These are phyloP conservation scores for Helminthosporium solani DNA, from an alignment of 2,329 filamentous ascomycete species.

Conservation along the genomic window DNA sequence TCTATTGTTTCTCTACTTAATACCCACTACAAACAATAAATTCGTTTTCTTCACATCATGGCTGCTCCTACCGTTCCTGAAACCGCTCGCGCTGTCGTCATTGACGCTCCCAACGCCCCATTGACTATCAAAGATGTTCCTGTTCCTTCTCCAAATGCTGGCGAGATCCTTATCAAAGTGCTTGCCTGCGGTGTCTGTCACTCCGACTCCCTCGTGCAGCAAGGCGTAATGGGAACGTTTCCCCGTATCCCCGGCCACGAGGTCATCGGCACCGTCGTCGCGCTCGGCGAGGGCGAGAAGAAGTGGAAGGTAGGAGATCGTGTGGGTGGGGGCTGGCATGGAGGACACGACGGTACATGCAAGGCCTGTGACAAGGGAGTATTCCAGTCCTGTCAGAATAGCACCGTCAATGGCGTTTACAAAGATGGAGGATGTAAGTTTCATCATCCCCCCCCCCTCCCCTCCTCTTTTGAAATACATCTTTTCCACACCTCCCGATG, in stretches of 20 bases:
- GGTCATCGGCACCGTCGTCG: conserved; percentile 66
- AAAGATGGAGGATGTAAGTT: conserved; percentile 63
- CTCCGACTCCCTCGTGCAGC: conserved; percentile 52
- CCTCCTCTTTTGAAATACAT: not conserved
- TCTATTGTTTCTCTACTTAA: not conserved
- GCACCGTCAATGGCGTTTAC: conserved; percentile 64
- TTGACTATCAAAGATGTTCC: conserved; percentile 61
- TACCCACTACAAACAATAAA: too few species aligned
- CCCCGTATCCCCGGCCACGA: conserved; percentile 71
- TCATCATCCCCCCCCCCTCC: not conserved
- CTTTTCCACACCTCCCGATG: too few species aligned
- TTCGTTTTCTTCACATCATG: too few species aligned
- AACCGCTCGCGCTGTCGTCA: conserved; percentile 66
- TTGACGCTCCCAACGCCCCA: conserved; percentile 55
- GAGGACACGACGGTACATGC: conserved; percentile 64
- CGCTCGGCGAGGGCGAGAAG: conserved; percentile 58
- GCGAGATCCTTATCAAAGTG: conserved; percentile 69
- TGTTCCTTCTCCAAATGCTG: conserved; percentile 56
- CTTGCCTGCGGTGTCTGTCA: conserved; percentile 72
- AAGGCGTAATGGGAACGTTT: conserved; percentile 33
- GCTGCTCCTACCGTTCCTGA: conserved; percentile 51
- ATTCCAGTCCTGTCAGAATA: conserved; percentile 69
- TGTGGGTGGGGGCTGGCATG: conserved; percentile 69
- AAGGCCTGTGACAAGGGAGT: conserved; percentile 61
- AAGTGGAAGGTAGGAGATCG: conserved; percentile 64